Evolutionary conservation across 2,329 filamentous ascomycete species (phyloP), one percentile per base, ranked within the genome.

Genomic region (Grosmannia penicillata): DNA sequence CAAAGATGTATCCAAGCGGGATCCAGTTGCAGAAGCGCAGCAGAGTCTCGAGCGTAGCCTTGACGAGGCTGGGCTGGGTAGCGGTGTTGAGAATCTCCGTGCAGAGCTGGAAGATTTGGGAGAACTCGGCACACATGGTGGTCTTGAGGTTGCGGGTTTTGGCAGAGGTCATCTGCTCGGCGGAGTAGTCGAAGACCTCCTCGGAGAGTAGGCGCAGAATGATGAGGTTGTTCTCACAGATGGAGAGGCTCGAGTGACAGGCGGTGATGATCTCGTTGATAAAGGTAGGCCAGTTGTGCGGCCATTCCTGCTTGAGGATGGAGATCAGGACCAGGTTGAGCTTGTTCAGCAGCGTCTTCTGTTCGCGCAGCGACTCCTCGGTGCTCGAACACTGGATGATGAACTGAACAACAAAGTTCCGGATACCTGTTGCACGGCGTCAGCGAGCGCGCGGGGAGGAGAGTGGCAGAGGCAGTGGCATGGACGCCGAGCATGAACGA

Each of bases 181-280:
- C 85, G 2, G 91, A 98, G 61, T 93, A 98, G 65, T 98, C 91
- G 55, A 98, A 98, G 27, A 98, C 89, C 60, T 98, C 91, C 59
- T 98, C 91, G 7, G 91, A 98, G 33, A 98, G 72, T 51, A 98
- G 66, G 43, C 91, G 80, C 49, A 98, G 73, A 51, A 98, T 96
- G 47, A 84, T 86, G 91, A 98, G 98, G 69, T 98, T 98, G 68
- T 98, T 98, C 65, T 98, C 91, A 72, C 93, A 98, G 51, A 98
- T 93, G 27, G 89, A 91, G 38, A 98, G 68, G 60, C 82, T 95
- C 49, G 84, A 89, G 57, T 93, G 87, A 62, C 87, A 96, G 40
- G 91, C 89, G 18, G 85, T 82, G 51, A 98, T 86, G 60, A 98
- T 98, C 66, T 98, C 91, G 68, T 96, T 96, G 72, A 98, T 96